A percentile compares a stretch with the other conserved stretches of the same genome.
Conservation (phyloP, 2,329 filamentous ascomycete genomes). For the Sporothrix inflata region DNA sequence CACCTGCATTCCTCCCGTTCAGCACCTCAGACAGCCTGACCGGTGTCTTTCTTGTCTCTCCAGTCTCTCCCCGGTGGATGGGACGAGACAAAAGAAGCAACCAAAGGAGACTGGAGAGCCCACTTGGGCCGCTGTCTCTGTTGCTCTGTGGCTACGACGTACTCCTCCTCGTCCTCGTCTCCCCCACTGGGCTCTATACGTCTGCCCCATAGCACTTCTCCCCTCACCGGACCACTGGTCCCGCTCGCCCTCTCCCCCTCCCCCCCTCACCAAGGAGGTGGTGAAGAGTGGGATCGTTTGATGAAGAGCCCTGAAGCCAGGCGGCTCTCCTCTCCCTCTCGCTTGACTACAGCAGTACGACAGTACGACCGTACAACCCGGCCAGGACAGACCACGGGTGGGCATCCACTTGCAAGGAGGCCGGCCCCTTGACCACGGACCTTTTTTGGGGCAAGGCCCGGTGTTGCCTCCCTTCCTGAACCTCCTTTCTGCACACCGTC, state of each 20-base stretch:
- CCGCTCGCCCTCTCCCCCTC: not conserved
- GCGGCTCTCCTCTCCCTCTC: not conserved
- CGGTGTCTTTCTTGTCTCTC: conserved; percentile 5
- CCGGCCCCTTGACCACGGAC: conserved; percentile 22
- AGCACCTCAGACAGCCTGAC: conserved; percentile 11
- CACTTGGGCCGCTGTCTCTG: conserved; percentile 7
- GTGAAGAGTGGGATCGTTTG: conserved; percentile 27
- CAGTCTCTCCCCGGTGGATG: not conserved
- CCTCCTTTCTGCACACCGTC: not conserved
- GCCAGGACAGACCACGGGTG: not conserved
- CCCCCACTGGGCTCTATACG: no score
- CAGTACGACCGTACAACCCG: not conserved
- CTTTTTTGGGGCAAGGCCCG: conserved; percentile 15
- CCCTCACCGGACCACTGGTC: conserved; percentile 16
- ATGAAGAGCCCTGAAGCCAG: conserved; percentile 25
- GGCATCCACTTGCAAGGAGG: conserved; percentile 23
- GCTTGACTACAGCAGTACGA: not conserved
- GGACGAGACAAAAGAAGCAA: conserved; percentile 18
- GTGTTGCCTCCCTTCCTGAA: conserved; percentile 18
- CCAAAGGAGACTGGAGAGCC: conserved; percentile 20
- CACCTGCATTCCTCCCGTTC: not conserved
- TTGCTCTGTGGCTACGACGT: not conserved
- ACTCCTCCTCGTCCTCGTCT: not conserved
- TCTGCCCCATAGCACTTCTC: not conserved
- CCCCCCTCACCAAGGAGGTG: conserved; percentile 30